Evolutionary conservation across 345 rosid genomes (phyloP).

Genomic region (Arabidopsis thaliana): DNA sequence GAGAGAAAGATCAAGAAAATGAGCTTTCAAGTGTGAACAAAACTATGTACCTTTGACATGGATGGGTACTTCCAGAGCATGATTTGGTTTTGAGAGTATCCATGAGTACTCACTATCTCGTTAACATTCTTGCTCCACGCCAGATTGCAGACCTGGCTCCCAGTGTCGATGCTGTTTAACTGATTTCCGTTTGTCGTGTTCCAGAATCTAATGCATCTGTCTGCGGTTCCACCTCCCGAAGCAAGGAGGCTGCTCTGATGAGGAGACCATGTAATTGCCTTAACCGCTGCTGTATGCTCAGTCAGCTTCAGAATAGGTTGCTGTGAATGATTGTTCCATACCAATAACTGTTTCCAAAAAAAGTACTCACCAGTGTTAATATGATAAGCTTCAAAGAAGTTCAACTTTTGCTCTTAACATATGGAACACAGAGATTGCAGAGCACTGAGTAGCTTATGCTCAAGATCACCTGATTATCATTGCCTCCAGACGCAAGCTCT

Average conservation of each 20-base stretch:
- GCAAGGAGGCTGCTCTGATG: constrained; percentile 94
- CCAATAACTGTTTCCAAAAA: constrained; percentile 65
- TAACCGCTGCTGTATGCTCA: constrained; percentile 98
- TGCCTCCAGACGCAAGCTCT: constrained; percentile 99
- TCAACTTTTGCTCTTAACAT: background rate
- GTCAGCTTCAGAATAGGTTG: constrained; percentile 75
- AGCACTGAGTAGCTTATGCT: constrained; percentile 8
- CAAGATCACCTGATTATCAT: constrained; percentile 84
- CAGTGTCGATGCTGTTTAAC: constrained; percentile 82
- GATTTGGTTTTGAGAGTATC: constrained; percentile 96
- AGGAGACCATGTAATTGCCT: constrained; percentile 98
- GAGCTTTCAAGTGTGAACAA: background rate
- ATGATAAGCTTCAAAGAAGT: constrained; percentile 2
- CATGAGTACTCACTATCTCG: constrained; percentile 96
- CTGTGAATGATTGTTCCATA: constrained; percentile 96
- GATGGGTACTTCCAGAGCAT: constrained; percentile 99
- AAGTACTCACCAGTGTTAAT: background rate
- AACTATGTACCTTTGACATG: constrained; percentile 70
- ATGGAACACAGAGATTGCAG: constrained; percentile 1
- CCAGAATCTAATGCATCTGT: constrained; percentile 95
- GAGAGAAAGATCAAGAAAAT: constrained; percentile 13
- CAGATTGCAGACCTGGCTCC: constrained; percentile 99
- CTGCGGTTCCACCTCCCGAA: constrained; percentile 99
- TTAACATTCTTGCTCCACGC: constrained; percentile 98
- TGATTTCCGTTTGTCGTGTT: constrained; percentile 91